Conservation (phyloP, 352 stramenopile genomes). For the Pythium rhizo-oryzae region DNA sequence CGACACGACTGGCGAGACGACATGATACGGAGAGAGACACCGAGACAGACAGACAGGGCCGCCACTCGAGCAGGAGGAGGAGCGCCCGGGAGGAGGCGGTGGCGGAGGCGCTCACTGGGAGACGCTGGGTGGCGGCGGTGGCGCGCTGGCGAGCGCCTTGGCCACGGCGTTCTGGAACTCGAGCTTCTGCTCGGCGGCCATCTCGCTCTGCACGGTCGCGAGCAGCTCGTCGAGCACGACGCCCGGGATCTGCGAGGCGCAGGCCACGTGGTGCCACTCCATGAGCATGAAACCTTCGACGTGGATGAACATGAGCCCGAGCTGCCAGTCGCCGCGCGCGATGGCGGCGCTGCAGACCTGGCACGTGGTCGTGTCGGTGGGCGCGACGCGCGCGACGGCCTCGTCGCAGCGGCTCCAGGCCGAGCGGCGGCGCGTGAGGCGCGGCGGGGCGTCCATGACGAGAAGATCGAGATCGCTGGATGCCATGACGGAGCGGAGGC, state of each 20-base stretch:
- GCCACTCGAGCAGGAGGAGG: not conserved
- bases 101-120: slow-evolving; percentile 9
- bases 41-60: slow-evolving; percentile 6
- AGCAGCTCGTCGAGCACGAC: slow-evolving; percentile 54
- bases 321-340: slow-evolving; percentile 62
- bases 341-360: slow-evolving; percentile 72
- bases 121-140: slow-evolving; percentile 15
- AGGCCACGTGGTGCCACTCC: slow-evolving; percentile 83
- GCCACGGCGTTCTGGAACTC: slow-evolving; percentile 42
- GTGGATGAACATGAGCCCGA: slow-evolving; percentile 87
- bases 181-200: slow-evolving; percentile 54
- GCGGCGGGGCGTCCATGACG: slow-evolving; percentile 52
- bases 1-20: slow-evolving; percentile 1
- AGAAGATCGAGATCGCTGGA: slow-evolving; percentile 21
- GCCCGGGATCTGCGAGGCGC: slow-evolving; percentile 53
- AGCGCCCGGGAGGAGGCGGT: not conserved
- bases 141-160: slow-evolving; percentile 20
- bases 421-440: slow-evolving; percentile 48
- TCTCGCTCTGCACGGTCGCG: slow-evolving; percentile 64
- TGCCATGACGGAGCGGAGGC: slow-evolving; percentile 14
- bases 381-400: slow-evolving; percentile 71
- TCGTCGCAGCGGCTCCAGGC: slow-evolving; percentile 84
- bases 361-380: slow-evolving; percentile 76
- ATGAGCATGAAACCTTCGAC: slow-evolving; percentile 88
- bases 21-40: not conserved